Conservation (phyloP, 257 asterid genomes). For the Coffea eugenioides region DNA sequence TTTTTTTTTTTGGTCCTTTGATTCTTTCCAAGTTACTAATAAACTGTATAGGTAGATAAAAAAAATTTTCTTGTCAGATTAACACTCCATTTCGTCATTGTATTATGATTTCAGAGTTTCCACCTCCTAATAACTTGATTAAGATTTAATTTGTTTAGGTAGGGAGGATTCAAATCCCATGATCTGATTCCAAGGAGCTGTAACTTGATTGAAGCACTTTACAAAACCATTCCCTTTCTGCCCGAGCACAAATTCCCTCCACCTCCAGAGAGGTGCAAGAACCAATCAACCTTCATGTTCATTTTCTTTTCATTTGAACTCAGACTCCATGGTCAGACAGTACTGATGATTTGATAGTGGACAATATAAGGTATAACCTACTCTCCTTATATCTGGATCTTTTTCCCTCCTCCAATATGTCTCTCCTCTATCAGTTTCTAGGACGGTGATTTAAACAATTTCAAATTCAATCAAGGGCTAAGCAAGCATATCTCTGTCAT, state of each 20-base stretch:
- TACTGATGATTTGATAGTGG: neutral
- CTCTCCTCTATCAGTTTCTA: neutral
- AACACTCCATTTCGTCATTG: neutral
- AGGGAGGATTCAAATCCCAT: neutral
- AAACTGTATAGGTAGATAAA: constrained; percentile 26
- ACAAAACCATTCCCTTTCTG: no score
- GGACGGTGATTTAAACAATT: no score
- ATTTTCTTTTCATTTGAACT: neutral
- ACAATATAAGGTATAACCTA: no score
- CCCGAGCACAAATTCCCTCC: no score
- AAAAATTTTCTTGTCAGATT: neutral
- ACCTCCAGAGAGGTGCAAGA: neutral
- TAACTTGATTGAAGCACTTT: no score
- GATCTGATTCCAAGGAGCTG: neutral
- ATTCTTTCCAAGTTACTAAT: constrained; percentile 30
- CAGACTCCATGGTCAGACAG: no score
- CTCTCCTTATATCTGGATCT: neutral
- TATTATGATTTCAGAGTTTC: neutral
- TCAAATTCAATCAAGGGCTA: neutral
- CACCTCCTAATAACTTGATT: neutral
- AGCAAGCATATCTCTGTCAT: neutral
- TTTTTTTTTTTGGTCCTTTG: constrained; percentile 19
- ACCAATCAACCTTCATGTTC: neutral
- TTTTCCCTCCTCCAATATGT: neutral
- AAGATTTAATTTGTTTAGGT: neutral